Base-by-base conservation (phyloP, 208 protist genomes). In the Acanthamoeba royreba region DNA sequence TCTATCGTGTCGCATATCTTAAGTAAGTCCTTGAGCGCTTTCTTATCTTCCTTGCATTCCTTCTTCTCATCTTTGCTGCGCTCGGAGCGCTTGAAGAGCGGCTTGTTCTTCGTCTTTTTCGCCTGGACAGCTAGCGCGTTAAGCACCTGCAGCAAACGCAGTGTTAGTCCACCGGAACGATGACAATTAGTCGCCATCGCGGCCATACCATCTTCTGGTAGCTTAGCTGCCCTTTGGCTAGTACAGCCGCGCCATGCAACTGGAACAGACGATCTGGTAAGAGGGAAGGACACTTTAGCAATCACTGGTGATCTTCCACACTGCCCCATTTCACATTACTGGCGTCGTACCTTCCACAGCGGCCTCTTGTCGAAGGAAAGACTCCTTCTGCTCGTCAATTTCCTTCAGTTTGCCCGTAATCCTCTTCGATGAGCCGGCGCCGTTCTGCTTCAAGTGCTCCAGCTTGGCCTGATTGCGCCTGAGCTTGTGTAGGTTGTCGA, bases 101-200 rank as follows among this genome's bases (percentile, higher is more conserved):
- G 69, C 40, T 88, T 88, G 47, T 88, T 88, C 79, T 88, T 88
- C 46, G 11, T 31, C 79, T 88, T 88, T 47, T 88, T 88, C 13
- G 15, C 25, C 79, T 88, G 53, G 28, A 81, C 25, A 35, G 43
- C 69, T 5, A 81, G 69, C 42, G 69, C 22, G 22, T 4, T 15
- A 17, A 81, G 69, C 40, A 81, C 69, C 63, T 77, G 35, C 49
- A 58, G 15, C 55, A 28, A 22, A 66, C 55, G 33, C 53, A 63
- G n/a, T n/a, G n/a, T n/a, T n/a, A n/a, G n/a, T n/a, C n/a, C n/a
- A n/a, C n/a, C n/a, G n/a, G n/a, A n/a, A n/a, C n/a, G n/a, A n/a
- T n/a, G n/a, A n/a, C n/a, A n/a, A n/a, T n/a, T n/a, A n/a, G n/a
- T n/a, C n/a, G n/a, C n/a, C n/a, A n/a, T n/a, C n/a, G n/a, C n/a